A percentile compares a stretch with the other conserved stretches of the same genome.
Conservation (phyloP, 176 grass and related monocot genomes). For the Oryza officinalis region DNA sequence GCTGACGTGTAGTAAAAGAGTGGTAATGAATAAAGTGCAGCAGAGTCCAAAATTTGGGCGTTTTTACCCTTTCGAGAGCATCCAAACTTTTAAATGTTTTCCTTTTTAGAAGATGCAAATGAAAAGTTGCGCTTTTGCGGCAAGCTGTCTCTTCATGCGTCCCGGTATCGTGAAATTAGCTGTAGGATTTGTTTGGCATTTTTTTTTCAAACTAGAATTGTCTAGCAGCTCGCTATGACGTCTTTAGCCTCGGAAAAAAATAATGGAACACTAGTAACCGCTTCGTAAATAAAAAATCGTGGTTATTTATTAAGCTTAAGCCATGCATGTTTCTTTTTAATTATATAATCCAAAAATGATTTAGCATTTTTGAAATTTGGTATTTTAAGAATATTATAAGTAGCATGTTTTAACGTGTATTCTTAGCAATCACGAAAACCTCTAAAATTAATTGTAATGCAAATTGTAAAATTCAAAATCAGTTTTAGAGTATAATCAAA, state of each 20-base stretch:
- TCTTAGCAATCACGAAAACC: background rate
- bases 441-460: background rate
- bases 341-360: too few relatives aligned
- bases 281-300: background rate
- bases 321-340: background rate
- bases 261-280: background rate
- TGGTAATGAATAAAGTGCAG: background rate
- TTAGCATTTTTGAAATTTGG: too few relatives aligned
- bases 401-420: background rate
- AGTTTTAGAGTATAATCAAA: background rate
- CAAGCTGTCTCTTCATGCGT: background rate
- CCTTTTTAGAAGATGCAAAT: background rate
- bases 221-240: background rate
- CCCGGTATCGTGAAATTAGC: too few relatives aligned
- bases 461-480: background rate
- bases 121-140: background rate
- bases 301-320: background rate
- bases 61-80: background rate
- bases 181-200: too few relatives aligned
- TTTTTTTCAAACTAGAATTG: background rate
- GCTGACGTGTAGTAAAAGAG: background rate
- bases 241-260: background rate
- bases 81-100: background rate
- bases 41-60: background rate
- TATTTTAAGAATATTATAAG: background rate